phyloP scores from a whole-genome alignment of 306 rosid species.

The Fagus sylvatica region DNA sequence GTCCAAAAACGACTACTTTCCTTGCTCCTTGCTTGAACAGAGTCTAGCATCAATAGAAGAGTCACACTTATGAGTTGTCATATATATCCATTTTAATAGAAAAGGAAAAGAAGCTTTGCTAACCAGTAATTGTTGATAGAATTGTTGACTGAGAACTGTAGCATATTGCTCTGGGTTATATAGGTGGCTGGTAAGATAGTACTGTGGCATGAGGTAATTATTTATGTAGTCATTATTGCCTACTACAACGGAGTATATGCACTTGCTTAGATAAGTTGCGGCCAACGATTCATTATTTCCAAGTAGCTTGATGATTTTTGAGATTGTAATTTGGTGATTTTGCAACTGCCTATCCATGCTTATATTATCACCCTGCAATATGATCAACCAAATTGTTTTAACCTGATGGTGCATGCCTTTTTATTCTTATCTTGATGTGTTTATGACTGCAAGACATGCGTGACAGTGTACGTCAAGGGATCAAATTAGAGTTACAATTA shows the following conservation, averaged over 20 bases:
- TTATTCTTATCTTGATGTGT: neutral
- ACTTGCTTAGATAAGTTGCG: slow-evolving; percentile 12
- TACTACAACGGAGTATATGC: slow-evolving; percentile 20
- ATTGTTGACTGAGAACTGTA: neutral
- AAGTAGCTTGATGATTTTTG: neutral
- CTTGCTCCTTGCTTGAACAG: slow-evolving; percentile 23
- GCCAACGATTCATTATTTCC: neutral
- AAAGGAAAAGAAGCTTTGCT: neutral
- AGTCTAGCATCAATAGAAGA: neutral
- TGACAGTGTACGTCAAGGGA: no score
- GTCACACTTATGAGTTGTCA: neutral
- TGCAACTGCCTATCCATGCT: slow-evolving; percentile 16
- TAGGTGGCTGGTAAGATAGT: slow-evolving; percentile 3
- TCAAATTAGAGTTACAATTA: no score
- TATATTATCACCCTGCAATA: slow-evolving; percentile 27
- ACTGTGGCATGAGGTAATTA: slow-evolving; percentile 20
- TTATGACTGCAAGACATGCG: neutral
- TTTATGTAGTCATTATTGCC: slow-evolving; percentile 28
- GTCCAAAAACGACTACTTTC: slow-evolving; percentile 14
- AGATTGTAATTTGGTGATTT: slow-evolving; percentile 23
- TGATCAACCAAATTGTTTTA: neutral
- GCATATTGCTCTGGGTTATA: slow-evolving; percentile 22
- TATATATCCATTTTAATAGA: no score
- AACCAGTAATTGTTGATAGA: slow-evolving; percentile 18
- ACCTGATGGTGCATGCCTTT: neutral